phyloP scores from a whole-genome alignment of 176 grass and related monocot genomes.

The Carex scoparia region DNA sequence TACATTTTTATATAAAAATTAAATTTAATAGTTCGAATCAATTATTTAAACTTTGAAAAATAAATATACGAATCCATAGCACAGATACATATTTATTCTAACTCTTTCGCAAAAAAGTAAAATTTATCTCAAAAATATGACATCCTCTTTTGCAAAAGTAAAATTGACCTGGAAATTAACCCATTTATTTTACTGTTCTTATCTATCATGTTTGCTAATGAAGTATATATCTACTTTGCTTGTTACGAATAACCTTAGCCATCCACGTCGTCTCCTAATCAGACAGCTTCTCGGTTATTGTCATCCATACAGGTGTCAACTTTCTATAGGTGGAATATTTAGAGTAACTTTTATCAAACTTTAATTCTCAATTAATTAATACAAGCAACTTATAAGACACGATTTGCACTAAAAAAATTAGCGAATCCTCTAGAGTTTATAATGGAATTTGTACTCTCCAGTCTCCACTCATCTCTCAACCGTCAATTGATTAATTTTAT shows the following conservation, averaged over 20 bases:
- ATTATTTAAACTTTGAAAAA: too few relatives aligned
- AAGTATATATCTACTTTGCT: background rate
- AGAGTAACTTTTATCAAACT: background rate
- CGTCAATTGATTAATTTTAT: background rate
- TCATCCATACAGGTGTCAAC: background rate
- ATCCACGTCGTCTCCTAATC: background rate
- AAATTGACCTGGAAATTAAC: background rate
- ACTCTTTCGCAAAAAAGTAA: too few relatives aligned
- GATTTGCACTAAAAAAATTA: background rate
- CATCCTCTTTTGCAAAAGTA: background rate
- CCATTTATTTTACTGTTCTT: background rate
- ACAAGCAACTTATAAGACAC: background rate
- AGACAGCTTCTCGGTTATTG: background rate
- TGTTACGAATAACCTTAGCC: background rate
- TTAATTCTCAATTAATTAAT: background rate
- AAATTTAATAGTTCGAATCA: too few relatives aligned
- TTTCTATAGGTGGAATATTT: background rate
- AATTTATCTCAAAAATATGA: too few relatives aligned
- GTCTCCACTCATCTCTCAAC: background rate
- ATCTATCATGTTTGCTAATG: background rate
- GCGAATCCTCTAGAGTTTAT: background rate
- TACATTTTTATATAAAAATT: too few relatives aligned
- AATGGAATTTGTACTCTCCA: background rate
- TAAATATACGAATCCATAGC: too few relatives aligned
- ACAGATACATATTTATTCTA: too few relatives aligned